Base-by-base conservation (phyloP, 768 basidiomycete genomes). In the Leccinum obscurum region DNA sequence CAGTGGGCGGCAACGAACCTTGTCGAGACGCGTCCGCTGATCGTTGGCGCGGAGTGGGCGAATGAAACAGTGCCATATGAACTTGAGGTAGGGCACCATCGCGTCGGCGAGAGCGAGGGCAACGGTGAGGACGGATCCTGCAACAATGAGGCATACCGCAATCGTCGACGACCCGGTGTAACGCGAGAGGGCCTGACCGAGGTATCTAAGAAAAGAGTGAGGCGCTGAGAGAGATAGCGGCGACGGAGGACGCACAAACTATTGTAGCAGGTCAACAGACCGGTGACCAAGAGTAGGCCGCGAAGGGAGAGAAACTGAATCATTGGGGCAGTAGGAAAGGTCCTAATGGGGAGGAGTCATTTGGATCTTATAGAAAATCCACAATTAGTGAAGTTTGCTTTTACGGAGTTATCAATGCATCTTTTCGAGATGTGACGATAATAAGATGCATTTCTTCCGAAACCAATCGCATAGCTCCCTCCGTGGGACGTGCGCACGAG, bases 51-150 rank as follows among this genome's bases (percentile, higher is more conserved):
- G 71, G 54, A 83, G 73, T 1, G 81, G 80, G 28, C 76, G 74
- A 34, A 83, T 55, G 64, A 83, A 82, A 64, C 80, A 81, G 58
- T 83, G 78, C 79, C 81, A 82, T 52, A 81, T 63, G 57, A 83
- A 83, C 60, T 76, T 78, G 55, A 82, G 61, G 56, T 78, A 77
- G 3, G 81, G 79, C 14, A 68, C 69, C 13, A 82, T 39, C 10
- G 72, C 61, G 6, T 67, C 20, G 2, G 61, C 55, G 3, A 76
- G 46, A 9, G 66, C 68, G 49, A 70, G 41, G 32, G 55, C 57
- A 58, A 72, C 61, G 37, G 61, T 48, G 55, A 65, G 53, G 54
- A 70, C 20, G 0, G 69, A 74, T 9, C 65, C 67, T 3, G 62
- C 68, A 17, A 74, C 64, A 52, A 71, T 66, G 28, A 74, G 57